These are phyloP conservation scores for Conticribra weissflogii DNA, from an alignment of 108 stramenopile genomes.

Conservation along the genomic window DNA sequence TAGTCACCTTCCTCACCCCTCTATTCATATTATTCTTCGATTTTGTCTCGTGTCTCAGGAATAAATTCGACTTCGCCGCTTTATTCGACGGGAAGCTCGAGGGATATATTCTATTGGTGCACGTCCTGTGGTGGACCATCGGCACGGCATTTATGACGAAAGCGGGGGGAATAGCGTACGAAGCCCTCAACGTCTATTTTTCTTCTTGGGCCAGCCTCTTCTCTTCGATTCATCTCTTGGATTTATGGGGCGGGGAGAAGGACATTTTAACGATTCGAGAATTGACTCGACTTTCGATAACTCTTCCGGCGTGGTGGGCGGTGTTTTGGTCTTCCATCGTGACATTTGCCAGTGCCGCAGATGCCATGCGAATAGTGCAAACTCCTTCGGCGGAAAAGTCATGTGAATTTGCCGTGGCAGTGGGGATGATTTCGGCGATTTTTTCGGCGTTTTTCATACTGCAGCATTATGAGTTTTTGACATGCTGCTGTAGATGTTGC, in stretches of 20 bases:
- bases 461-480: slow-evolving; percentile 69
- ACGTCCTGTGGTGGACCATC: slow-evolving; percentile 57
- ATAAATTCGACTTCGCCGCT: slow-evolving; percentile 55
- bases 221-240: slow-evolving; percentile 54
- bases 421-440: slow-evolving; percentile 45
- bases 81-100: slow-evolving; percentile 66
- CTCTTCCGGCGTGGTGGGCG: slow-evolving; percentile 65
- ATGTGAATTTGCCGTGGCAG: slow-evolving; percentile 52
- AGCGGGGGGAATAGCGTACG: slow-evolving; percentile 62
- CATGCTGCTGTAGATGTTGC: slow-evolving; percentile 21
- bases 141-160: slow-evolving; percentile 33
- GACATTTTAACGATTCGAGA: slow-evolving; percentile 63
- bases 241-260: slow-evolving; percentile 64
- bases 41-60: slow-evolving; percentile 30
- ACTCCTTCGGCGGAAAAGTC: slow-evolving; percentile 21
- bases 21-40: slow-evolving; percentile 58
- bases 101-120: slow-evolving; percentile 54
- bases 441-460: slow-evolving; percentile 60
- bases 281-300: slow-evolving; percentile 57
- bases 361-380: slow-evolving; percentile 22
- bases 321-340: slow-evolving; percentile 55
- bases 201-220: slow-evolving; percentile 52
- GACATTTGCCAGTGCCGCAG: slow-evolving; percentile 43
- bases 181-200: slow-evolving; percentile 62
- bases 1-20: slow-evolving; percentile 50